These are phyloP conservation scores for Ceratocystis alfenasii DNA, from an alignment of 2,329 filamentous ascomycete genomes.

Conservation along the genomic window DNA sequence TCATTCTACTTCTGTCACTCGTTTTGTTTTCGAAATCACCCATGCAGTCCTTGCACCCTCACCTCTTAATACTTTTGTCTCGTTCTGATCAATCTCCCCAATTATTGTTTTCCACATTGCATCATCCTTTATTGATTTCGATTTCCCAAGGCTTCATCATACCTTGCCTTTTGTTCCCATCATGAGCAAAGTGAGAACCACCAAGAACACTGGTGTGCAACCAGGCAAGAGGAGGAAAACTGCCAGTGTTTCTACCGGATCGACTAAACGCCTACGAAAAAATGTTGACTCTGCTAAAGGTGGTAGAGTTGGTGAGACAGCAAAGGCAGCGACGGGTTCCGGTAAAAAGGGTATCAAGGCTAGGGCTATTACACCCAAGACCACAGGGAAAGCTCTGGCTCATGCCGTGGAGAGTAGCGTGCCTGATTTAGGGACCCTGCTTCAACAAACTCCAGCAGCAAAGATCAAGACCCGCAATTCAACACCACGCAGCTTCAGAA, in stretches of 20 bases:
- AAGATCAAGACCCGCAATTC: neutral
- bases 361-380: neutral
- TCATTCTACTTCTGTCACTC: neutral
- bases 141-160: neutral
- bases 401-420: neutral
- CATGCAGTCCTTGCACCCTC: neutral
- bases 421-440: neutral
- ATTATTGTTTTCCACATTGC: too few relatives aligned
- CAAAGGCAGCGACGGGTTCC: neutral
- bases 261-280: neutral
- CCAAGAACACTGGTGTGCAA: neutral
- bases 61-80: neutral
- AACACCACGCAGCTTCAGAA: neutral
- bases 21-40: neutral
- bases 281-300: neutral
- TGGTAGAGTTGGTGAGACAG: neutral
- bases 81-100: neutral
- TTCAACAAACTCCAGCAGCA: neutral
- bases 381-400: neutral
- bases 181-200: neutral
- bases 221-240: neutral
- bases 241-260: neutral
- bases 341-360: neutral
- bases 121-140: too few relatives aligned
- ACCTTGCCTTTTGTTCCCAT: neutral